Base-by-base conservation (phyloP, 768 basidiomycete genomes). In the Asterophora parasitica region DNA sequence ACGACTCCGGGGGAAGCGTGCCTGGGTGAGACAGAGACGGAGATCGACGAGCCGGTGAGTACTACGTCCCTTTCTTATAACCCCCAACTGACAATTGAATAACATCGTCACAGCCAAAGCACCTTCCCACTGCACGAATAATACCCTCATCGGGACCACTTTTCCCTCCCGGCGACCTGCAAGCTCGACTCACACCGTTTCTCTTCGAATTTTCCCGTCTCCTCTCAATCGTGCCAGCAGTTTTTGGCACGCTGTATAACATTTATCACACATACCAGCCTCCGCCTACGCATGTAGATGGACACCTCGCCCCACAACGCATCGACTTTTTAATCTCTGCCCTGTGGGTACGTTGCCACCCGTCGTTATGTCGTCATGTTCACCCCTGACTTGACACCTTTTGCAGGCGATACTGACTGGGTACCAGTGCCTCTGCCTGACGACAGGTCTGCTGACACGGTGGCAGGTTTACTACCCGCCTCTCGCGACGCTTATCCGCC, bases 401-500 rank as follows among this genome's bases (percentile, higher is more conserved):
- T n/a, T n/a, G 15, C 53, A 92, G 91, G 79, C 89, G 1, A 67
- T 90, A 17, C 71, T 93, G 5, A 95, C 93, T 11, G 94, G 88
- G 16, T 84, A 88, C 61, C 93, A 95, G 65, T 95, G 92, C 53
- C 83, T 94, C 53, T 70, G 74, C 35, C 75, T 98, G 11, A 90
- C 94, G 0, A 88, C 92, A 0, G 94, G 95, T 9, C 81, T 98
- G 0, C 77, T 94, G 19, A 80, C 81, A 26, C 83, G 95, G 39
- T 98, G 95, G 95, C 76, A 84, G 16, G 75, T 88, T 0, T 95
- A 96, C 68, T 98, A 98, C 63, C 78, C 89, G 0, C 85, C 91
- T 0, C 71, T 90, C 20, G 79, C 94, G 4, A 91, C 93, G 1
- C 79, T 97, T 52, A 88, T 96, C 58, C 86, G 95, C 12, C 82